Evolutionary conservation across 305 asterid species (phyloP).

Genomic region (Fraxinus paxiana): DNA sequence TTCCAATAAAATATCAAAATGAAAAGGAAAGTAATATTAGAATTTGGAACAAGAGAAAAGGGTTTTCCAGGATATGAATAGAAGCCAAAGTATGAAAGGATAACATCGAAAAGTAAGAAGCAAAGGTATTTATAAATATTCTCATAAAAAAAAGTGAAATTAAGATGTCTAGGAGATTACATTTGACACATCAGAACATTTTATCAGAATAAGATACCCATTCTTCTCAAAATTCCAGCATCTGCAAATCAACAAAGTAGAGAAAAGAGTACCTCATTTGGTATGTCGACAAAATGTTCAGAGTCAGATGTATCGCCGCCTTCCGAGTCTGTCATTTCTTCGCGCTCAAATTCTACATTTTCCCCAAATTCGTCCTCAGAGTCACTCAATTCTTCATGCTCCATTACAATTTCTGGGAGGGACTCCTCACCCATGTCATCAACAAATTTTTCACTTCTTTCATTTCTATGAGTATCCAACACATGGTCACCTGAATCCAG

Average conservation of each 20-base stretch:
- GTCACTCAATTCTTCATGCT: conserved; percentile 94
- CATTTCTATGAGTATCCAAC: conserved; percentile 34
- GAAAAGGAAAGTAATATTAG: not conserved
- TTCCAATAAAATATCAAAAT: not conserved
- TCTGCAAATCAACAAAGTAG: not conserved
- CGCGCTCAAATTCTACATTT: conserved; percentile 90
- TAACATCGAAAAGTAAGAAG: not conserved
- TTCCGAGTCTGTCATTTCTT: conserved; percentile 97
- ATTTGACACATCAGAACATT: conserved; percentile 9
- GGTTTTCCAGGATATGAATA: not conserved
- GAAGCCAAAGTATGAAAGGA: not conserved
- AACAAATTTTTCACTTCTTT: conserved; percentile 33
- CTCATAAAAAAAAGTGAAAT: not conserved
- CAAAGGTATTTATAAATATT: not conserved
- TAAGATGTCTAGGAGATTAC: conserved; percentile 11
- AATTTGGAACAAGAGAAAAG: not conserved
- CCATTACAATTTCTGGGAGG: conserved; percentile 81
- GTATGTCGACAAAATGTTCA: conserved; percentile 44
- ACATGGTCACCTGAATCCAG: conserved; percentile 34
- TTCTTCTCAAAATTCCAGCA: not conserved
- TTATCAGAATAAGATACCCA: not conserved
- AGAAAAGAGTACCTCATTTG: conserved; percentile 59
- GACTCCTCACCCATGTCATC: conserved; percentile 44
- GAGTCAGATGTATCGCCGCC: conserved; percentile 68
- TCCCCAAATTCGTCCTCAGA: conserved; percentile 90